Evolutionary conservation across 306 rosid species (phyloP), one percentile per base, ranked within the genome.

Genomic region (Datisca glomerata): DNA sequence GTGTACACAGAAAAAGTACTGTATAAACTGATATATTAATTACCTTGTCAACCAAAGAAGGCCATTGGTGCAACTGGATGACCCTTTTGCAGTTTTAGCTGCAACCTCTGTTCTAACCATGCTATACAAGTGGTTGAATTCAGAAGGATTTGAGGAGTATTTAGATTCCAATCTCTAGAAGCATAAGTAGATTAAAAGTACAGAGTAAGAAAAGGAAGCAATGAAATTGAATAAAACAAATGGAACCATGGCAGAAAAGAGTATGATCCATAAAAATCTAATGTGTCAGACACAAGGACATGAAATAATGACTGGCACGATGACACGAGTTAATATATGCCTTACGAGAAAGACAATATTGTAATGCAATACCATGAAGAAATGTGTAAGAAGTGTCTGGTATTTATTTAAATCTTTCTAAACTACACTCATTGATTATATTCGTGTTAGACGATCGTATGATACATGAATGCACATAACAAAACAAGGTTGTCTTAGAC

Each of bases 21-120:
- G 22, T 36, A 39, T 19, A 12, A 12, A 17, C 45, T 18, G 24
- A 51, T 12, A 38, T 18, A 12, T 53, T 24, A 20, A 18, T 61
- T 68, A 84, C 98, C 98, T 91, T 42, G 98, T 91, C 71, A 91
- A 66, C 98, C 98, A 91, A 55, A 91, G 96, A 69, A 91, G 96
- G 39, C 98, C 98, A 61, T 91, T 91, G 57, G 98, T 56, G 69
- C 96, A 80, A 62, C 98, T 91, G 57, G 98, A 91, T 51, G 96
- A 75, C 49, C 71, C 71, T 64, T 84, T 91, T 12, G 92, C 66
- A 12, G 94, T 75, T 57, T 75, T 75, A 60, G 73, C 59, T 62
- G 73, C 96, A 68, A 91, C 60, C 74, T 91, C 98, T 22, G 21
- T 45, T 39, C 64, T 81, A 18, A 91, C 98, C 86, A 91, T 47